Evolutionary conservation across 108 stramenopile species (phyloP), one percentile per base, ranked within the genome.

Genomic region (Seminavis robusta): DNA sequence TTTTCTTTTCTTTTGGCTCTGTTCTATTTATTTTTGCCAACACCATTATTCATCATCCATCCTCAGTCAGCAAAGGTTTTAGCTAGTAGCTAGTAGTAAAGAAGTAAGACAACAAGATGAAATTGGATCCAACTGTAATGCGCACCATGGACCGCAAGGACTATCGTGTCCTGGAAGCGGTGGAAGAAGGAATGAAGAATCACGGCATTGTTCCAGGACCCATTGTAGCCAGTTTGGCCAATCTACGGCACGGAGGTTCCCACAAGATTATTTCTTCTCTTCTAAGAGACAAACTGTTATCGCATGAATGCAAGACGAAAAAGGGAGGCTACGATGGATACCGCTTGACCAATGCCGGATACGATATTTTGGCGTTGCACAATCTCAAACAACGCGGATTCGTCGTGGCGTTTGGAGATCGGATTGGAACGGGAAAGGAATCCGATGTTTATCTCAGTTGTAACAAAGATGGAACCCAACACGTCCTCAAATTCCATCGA

Each of bases 381-480:
- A 75, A 86, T 52, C 56, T 99, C 28, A 86, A 92, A 36, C 33
- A 54, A 1, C 59, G 95, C 15, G 90, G 90, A 11, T 53, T 94
- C 38, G 77, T 99, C 28, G 65, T 76, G 3, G 94, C 86, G 9
- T 53, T 98, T 5, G 99, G 99, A 8, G 93, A 96, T 67, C 74
- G 83, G 52, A 97, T 99, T 53, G 99, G 99, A 15, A 94, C 95
- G n/a, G 99, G 99, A 29, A 99, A 99, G 61, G 99, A 99, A 58
- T 74, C 70, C 53, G 90, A 96, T 72, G 73, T 90, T 43, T 92
- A 88, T 38, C 29, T 90, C 25, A 90, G 83, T 15, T 83, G 79
- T 0, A 77, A 76, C 28, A 82, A 87, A 2, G 61, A 78, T 32
- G 84, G 88, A 32, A 75, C 81, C 17, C 90, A 92, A 54, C 49